phyloP scores from a whole-genome alignment of 441 rosid species.

The Metrosideros polymorpha region DNA sequence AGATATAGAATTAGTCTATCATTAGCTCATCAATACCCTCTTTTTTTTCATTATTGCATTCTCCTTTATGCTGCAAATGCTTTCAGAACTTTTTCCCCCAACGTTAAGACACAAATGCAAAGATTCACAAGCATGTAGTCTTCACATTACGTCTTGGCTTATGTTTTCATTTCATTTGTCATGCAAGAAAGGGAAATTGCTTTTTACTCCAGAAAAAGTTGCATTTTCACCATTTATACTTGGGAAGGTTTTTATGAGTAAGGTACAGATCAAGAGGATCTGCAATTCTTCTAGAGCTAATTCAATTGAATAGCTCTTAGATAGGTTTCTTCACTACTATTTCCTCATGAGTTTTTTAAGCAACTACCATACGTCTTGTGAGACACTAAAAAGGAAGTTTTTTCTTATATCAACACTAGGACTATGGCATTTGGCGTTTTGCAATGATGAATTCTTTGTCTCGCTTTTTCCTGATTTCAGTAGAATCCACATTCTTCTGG shows the following conservation, averaged over 20 bases:
- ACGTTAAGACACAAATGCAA: not conserved
- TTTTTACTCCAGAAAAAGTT: not conserved
- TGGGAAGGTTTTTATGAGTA: not conserved
- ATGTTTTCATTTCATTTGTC: not conserved
- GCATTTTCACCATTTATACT: not conserved
- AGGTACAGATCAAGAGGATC: not conserved
- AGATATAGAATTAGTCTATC: not conserved
- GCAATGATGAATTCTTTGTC: not conserved
- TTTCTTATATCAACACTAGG: not conserved
- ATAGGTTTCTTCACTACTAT: not conserved
- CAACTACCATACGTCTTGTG: not conserved
- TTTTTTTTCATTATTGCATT: not conserved
- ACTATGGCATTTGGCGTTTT: not conserved
- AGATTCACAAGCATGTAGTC: not conserved
- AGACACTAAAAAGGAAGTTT: not conserved
- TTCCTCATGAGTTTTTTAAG: not conserved
- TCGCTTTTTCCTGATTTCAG: not conserved
- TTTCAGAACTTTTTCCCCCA: not conserved
- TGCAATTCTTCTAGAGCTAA: not conserved
- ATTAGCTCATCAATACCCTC: not conserved
- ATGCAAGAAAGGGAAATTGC: not conserved
- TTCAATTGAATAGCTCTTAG: not conserved
- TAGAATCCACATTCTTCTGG: not conserved
- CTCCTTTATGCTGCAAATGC: not conserved
- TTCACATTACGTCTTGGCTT: not conserved